Evolutionary conservation across 1,284 basidiomycete species (phyloP).

Genomic region (Marasmius oreades): DNA sequence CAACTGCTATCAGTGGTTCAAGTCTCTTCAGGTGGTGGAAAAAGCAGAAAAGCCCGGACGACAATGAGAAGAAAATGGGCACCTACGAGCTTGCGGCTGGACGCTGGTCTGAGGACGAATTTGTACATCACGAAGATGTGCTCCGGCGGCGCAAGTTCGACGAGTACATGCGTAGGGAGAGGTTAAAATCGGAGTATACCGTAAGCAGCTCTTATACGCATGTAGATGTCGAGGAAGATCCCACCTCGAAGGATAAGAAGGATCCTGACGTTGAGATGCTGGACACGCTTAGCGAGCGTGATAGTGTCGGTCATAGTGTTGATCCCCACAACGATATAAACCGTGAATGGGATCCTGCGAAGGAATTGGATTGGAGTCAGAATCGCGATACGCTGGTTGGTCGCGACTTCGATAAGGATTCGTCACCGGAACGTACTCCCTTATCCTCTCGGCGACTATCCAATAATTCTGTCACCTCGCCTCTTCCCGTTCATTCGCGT

Average conservation of each 20-base stretch:
- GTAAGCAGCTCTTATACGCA: slow-evolving; percentile 31
- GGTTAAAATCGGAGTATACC: slow-evolving; percentile 29
- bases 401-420: neutral
- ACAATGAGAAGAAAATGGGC: slow-evolving; percentile 8
- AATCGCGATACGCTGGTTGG: neutral
- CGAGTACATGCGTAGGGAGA: slow-evolving; percentile 26
- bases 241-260: slow-evolving; percentile 7
- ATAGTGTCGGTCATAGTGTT: slow-evolving; percentile 1
- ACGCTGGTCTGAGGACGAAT: slow-evolving; percentile 19
- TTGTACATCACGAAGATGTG: slow-evolving; percentile 22
- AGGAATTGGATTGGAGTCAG: neutral
- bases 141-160: slow-evolving; percentile 27
- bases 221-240: slow-evolving; percentile 24
- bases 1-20: neutral
- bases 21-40: slow-evolving; percentile 10
- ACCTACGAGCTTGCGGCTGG: slow-evolving; percentile 17
- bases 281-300: neutral
- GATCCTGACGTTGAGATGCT: neutral
- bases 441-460: slow-evolving; percentile 6
- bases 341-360: slow-evolving; percentile 6
- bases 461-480: slow-evolving; percentile 11
- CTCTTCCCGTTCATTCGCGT: slow-evolving; percentile 11
- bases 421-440: slow-evolving; percentile 8
- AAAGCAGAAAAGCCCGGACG: neutral
- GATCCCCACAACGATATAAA: slow-evolving; percentile 5